Base-by-base conservation (phyloP, 108 stramenopile species). In the Fistulifera solaris region DNA sequence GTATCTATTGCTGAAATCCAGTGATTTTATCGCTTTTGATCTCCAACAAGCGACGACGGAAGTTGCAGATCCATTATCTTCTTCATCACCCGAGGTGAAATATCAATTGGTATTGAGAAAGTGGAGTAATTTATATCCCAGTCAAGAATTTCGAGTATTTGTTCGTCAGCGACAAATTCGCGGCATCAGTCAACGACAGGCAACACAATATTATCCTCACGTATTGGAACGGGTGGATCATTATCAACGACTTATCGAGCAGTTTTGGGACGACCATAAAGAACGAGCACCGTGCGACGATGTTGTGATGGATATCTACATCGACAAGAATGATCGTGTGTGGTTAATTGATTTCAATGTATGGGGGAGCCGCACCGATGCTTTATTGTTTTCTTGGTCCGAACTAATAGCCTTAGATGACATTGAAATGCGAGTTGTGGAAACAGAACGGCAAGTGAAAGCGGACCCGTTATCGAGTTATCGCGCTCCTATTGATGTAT, bases 101-200 rank as follows among this genome's bases (percentile, higher is more conserved):
- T 39, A 70, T 46, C 49, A 88, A 55, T 60, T 94, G 26, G 83
- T 89, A 8, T 59, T 98, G 52, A 67, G 92, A 39, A 93, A 95
- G 62, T 95, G 93, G 94, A 89, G 92, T 62, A 91, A 92, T 52
- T 81, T 95, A 0, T 80, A 93, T 61, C 85, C 91, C 11, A 80
- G 86, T 56, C 93, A 93, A 88, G 93, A 95, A 61, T 97, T 94
- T 72, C 85, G 96, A 10, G 94, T 93, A 48, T 97, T 97, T 63
- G 72, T 97, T 21, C 64, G 77, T 43, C 53, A 71, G 27, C 61
- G 77, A 44, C 66, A 81, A 40, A 38, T 52, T 1, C 52, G 85
- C 28, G 83, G 75, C 31, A 68, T 87, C 40, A 87, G 78, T 4
- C 85, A 89, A 60, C 68, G 83, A 26, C 62, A 92, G 47, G 76